A percentile compares a stretch with the other conserved stretches of the same genome.
phyloP scores from a whole-genome alignment of 2,329 filamentous ascomycete species.

The Aureobasidium sp. region DNA sequence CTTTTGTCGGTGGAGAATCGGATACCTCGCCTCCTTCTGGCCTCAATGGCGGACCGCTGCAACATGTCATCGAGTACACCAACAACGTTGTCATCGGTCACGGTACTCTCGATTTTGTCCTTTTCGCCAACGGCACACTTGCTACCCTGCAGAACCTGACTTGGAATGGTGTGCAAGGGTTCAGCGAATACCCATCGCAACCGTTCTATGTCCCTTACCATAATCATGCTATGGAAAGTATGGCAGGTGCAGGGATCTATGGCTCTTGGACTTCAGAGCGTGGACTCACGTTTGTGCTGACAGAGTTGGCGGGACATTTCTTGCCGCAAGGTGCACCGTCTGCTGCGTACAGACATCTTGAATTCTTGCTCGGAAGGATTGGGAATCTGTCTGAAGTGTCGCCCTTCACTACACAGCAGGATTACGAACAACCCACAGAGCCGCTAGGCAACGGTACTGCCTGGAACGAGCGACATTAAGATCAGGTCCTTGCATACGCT shows the following conservation, averaged over 20 bases:
- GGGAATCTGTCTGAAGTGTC: constrained; percentile 38
- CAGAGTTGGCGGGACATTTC: constrained; percentile 24
- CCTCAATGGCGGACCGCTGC: constrained; percentile 19
- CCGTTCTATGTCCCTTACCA: constrained; percentile 24
- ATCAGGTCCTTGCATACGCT: not conserved
- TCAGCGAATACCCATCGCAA: constrained; percentile 20
- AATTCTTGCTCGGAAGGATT: constrained; percentile 3
- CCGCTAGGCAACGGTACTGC: constrained; percentile 3
- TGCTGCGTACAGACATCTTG: constrained; percentile 9
- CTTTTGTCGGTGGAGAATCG: constrained; percentile 19
- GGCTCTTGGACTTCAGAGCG: constrained; percentile 23
- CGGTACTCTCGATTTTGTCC: constrained; percentile 24
- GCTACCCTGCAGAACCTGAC: constrained; percentile 27
- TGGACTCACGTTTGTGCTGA: constrained; percentile 24
- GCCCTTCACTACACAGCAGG: constrained; percentile 30
- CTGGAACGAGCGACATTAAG: not conserved
- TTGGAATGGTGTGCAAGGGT: constrained; percentile 27
- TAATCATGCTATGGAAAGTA: not conserved
- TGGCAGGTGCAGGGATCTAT: constrained; percentile 22
- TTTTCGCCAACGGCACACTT: constrained; percentile 26
- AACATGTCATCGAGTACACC: constrained; percentile 27
- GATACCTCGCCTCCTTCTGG: constrained; percentile 20
- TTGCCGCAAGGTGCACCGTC: not conserved
- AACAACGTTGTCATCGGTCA: constrained; percentile 29
- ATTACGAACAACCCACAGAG: constrained; percentile 18